Evolutionary conservation across 2,329 filamentous ascomycete species (phyloP), one percentile per base, ranked within the genome.

Genomic region (Epichloe sylvatica): DNA sequence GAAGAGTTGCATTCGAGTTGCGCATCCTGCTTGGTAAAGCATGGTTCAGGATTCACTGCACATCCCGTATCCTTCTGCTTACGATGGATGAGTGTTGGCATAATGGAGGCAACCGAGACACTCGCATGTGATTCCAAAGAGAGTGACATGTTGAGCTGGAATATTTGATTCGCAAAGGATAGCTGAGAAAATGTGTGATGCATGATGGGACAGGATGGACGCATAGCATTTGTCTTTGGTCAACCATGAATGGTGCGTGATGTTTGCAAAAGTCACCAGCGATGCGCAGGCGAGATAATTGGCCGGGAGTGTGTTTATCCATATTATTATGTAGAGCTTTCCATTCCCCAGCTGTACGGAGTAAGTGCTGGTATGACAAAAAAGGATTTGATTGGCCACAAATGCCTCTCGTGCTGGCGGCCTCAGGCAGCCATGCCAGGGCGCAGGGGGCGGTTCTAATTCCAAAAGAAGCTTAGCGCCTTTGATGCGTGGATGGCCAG

Each of bases 391-490:
- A 19, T 30, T 30, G 25, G 25, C 25, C 8, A 4, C 25, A 8
- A 23, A 9, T n/a, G 19, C 19, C 9, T 17, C 3, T 9, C 13
- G 30, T 4, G 25, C 17, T 30, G 17, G 2, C 11, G 45, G 57
- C 60, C 60, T 63, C 37, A 64, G 61, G 62, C 61, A 60, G 30
- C 21, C 54, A 13, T 19, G 23, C 36, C n/a, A 5, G 39, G 49
- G 51, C 51, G 42, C 52, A 52, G 54, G 54, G 54, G 55, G 51
- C 51, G 52, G 52, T 44, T 49, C 48, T 49, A 35, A 19, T 23
- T 25, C 59, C 57, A 25, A 52, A 59, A 51, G 5, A 40, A 58
- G 67, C n/a, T 54, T 71, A 71, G 69, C 57, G 60, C 17, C 17
- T 7, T n/a, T 43, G 6, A 25, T 51, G 45, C 40, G 55, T 56